Percentiles rank a stretch among this genome's conserved stretches.
phyloP scores from a whole-genome alignment of 2,329 filamentous ascomycete species.

The Neobulgaria alba region DNA sequence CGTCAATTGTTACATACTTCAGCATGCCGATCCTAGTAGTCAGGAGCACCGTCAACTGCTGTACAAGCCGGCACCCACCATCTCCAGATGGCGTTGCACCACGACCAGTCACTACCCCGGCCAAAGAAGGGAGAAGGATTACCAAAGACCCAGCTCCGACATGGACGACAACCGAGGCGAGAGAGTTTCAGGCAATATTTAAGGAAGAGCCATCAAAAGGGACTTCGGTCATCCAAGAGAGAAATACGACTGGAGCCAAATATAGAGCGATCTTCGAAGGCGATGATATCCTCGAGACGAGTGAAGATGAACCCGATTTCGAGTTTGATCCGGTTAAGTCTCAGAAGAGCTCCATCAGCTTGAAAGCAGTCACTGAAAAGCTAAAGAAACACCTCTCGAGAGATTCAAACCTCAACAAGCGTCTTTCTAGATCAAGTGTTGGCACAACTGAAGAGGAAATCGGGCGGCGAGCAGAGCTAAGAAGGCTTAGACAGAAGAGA shows the following conservation, averaged over 20 bases:
- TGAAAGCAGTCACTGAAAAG: conserved; percentile 37
- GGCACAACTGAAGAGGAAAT: conserved; percentile 44
- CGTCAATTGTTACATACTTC: background rate
- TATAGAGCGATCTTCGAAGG: conserved; percentile 10
- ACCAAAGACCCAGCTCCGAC: conserved; percentile 13
- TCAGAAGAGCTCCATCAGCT: conserved; percentile 31
- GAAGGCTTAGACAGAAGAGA: conserved; percentile 44
- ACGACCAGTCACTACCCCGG: conserved; percentile 12
- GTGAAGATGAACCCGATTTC: conserved; percentile 17
- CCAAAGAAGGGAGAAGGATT: conserved; percentile 3
- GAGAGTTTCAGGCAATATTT: conserved; percentile 23
- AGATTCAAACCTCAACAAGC: conserved; percentile 32
- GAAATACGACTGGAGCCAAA: conserved; percentile 6
- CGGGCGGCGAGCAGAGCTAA: conserved; percentile 46
- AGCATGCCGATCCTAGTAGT: background rate
- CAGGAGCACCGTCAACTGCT: conserved; percentile 15
- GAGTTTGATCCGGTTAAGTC: conserved; percentile 34
- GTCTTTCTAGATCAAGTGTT: conserved; percentile 34
- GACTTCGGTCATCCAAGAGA: background rate
- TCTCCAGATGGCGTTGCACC: conserved; percentile 24
- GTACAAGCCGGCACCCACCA: conserved; percentile 22
- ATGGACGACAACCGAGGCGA: conserved; percentile 15
- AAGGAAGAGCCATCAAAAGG: conserved; percentile 3
- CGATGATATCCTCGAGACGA: conserved; percentile 12
- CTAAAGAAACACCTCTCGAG: conserved; percentile 35